phyloP scores from a whole-genome alignment of 495 filamentous ascomycete genomes.

The Penicillium soppii region DNA sequence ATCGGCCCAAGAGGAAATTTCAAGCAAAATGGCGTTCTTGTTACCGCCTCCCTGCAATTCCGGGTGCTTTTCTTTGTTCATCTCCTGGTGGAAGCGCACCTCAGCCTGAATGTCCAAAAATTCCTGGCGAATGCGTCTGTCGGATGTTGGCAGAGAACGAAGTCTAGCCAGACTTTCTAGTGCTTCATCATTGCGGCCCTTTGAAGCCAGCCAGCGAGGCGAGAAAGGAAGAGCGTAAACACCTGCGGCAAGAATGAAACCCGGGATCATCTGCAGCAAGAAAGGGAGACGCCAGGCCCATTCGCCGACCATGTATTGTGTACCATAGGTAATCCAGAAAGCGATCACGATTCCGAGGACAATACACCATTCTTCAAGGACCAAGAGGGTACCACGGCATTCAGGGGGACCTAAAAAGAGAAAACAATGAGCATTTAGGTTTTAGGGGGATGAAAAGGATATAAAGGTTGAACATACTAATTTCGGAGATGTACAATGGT shows the following conservation, averaged over 20 bases:
- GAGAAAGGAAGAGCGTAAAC: conserved; percentile 53
- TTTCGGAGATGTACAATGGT: conserved; percentile 57
- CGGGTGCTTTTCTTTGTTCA: conserved; percentile 46
- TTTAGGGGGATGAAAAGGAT: not conserved
- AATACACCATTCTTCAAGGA: conserved; percentile 55
- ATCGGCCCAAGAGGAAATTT: conserved; percentile 47
- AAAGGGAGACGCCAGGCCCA: conserved; percentile 54
- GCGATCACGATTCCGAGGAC: conserved; percentile 56
- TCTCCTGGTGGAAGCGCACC: conserved; percentile 48
- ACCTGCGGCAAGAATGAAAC: conserved; percentile 42
- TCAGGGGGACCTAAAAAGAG: conserved; percentile 44
- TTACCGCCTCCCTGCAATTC: conserved; percentile 33
- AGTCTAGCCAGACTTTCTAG: conserved; percentile 44
- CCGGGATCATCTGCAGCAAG: conserved; percentile 50
- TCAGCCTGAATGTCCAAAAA: conserved; percentile 52
- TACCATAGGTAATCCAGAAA: conserved; percentile 59
- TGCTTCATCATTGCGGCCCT: conserved; percentile 49
- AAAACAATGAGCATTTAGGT: conserved; percentile 1
- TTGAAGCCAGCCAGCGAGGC: conserved; percentile 52
- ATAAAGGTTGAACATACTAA: conserved; percentile 30
- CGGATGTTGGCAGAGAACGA: conserved; percentile 39
- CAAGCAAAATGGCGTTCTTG: conserved; percentile 34
- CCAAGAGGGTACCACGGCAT: conserved; percentile 51
- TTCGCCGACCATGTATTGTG: conserved; percentile 49
- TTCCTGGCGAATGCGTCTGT: conserved; percentile 48